These are phyloP conservation scores for Phytophthora melonis DNA, from an alignment of 352 stramenopile species.

Conservation along the genomic window DNA sequence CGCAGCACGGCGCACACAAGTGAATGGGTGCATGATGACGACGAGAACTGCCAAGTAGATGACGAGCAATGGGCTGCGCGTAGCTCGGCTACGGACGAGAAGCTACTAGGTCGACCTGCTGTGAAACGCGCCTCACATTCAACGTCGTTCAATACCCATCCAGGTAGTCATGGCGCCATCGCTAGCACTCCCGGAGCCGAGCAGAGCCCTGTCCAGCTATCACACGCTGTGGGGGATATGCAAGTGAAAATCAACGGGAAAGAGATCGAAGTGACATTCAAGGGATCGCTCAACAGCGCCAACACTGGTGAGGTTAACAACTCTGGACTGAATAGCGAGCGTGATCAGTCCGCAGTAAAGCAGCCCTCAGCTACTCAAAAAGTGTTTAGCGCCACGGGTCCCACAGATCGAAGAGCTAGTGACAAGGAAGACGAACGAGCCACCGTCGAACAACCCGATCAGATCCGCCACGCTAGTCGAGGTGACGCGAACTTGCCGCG, in stretches of 20 bases:
- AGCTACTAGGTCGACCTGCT: background rate
- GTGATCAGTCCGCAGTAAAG: no score
- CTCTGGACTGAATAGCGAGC: no score
- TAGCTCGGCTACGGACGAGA: background rate
- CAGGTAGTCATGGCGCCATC: background rate
- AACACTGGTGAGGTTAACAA: no score
- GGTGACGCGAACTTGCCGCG: no score
- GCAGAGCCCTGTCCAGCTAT: slow-evolving; percentile 23
- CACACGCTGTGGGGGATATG: slow-evolving; percentile 35
- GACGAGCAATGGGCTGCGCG: background rate
- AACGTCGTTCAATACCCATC: background rate
- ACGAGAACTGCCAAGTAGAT: background rate
- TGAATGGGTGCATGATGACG: background rate
- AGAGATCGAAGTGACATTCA: slow-evolving; percentile 38
- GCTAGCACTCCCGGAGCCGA: slow-evolving; percentile 10
- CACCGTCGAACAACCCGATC: no score
- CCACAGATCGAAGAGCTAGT: no score
- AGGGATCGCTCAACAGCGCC: slow-evolving; percentile 3
- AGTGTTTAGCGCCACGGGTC: no score
- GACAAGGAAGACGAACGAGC: no score
- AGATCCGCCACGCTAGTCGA: no score
- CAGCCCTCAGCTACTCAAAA: no score
- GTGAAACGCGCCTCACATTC: background rate
- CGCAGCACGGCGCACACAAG: background rate
- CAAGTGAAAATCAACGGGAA: slow-evolving; percentile 35